Conservation (phyloP, 805 yeast genomes). For the Debaryomyces maramus region DNA sequence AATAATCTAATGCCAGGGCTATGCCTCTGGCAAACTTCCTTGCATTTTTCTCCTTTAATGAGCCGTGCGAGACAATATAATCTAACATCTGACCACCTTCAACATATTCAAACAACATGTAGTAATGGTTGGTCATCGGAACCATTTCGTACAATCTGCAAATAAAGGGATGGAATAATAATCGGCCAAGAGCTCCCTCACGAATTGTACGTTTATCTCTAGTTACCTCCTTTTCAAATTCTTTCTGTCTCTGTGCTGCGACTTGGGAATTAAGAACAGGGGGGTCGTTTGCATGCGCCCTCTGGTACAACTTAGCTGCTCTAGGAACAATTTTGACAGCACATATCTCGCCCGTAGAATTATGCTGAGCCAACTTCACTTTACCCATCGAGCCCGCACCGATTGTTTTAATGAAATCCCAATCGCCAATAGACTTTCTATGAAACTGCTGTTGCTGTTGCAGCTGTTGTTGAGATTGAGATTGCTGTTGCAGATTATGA, state of each 20-base stretch:
- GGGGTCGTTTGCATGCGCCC: constrained; percentile 68
- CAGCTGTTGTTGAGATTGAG: constrained; percentile 8
- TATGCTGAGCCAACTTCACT: constrained; percentile 89
- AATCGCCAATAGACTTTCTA: constrained; percentile 89
- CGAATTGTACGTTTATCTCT: constrained; percentile 90
- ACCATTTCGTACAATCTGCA: constrained; percentile 91
- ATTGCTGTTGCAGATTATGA: constrained; percentile 5
- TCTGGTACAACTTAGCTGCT: constrained; percentile 74
- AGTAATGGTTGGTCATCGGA: constrained; percentile 94
- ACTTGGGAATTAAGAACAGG: constrained; percentile 63
- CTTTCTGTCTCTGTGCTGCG: constrained; percentile 61
- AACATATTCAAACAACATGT: constrained; percentile 94
- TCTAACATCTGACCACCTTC: constrained; percentile 98
- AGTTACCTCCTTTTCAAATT: constrained; percentile 77
- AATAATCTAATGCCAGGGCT: constrained; percentile 88
- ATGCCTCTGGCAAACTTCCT: constrained; percentile 93
- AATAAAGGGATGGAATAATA: constrained; percentile 87
- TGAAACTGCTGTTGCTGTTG: constrained; percentile 55
- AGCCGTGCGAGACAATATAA: constrained; percentile 94
- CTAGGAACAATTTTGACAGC: constrained; percentile 92
- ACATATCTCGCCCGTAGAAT: constrained; percentile 77
- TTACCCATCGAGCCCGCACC: constrained; percentile 99
- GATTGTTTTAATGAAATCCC: constrained; percentile 92
- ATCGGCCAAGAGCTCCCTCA: constrained; percentile 91
- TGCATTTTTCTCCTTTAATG: constrained; percentile 90